Base-by-base conservation (phyloP, 2,329 filamentous ascomycete genomes). In the Chlorencoelia australis region DNA sequence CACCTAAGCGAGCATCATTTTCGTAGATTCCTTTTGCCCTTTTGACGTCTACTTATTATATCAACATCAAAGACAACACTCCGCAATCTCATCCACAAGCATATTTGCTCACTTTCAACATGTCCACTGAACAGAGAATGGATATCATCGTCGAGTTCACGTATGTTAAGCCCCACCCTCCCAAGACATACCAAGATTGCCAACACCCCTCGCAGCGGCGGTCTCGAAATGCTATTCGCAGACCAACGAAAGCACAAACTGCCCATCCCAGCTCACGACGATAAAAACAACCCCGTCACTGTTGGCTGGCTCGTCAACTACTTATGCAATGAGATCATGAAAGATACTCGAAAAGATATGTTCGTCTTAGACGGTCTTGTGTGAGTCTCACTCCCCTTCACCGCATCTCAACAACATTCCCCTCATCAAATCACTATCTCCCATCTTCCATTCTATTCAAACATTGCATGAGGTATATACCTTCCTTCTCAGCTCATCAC, bases 161-260 rank as follows among this genome's bases (percentile, higher is more conserved):
- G 55, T 57, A 45, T 47, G 53, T 28, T 14, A 10, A 17, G 8
- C 16, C 11, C 8, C 10, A n/a, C 34, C 6, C 10, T 4, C 8
- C 11, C 8, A 2, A 25, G 11, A 18, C 29, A 20, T 31, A 18
- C 20, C 24, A n/a, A 30, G 5, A 21, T 7, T 17, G 8, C 1
- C 18, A 14, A 8, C 28, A 24, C 14, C 15, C 32, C 22, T 19
- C 6, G 22, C 50, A 88, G 91, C 46, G 91, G 91, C 44, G 91
- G 91, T 15, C 73, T 98, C 13, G 91, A 98, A 64, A 82, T 94
- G 65, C 79, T 98, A 47, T 98, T 98, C 63, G 76, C 79, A 20
- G 81, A 94, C 57, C 68, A 86, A 61, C 75, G 80, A 38, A 81
- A 77, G 49, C 83, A 89, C 57, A 63, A 68, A 15, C 58, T 98